Evolutionary conservation across 2,329 filamentous ascomycete species (phyloP), one percentile per base, ranked within the genome.

Genomic region (Cladosporium sp.): DNA sequence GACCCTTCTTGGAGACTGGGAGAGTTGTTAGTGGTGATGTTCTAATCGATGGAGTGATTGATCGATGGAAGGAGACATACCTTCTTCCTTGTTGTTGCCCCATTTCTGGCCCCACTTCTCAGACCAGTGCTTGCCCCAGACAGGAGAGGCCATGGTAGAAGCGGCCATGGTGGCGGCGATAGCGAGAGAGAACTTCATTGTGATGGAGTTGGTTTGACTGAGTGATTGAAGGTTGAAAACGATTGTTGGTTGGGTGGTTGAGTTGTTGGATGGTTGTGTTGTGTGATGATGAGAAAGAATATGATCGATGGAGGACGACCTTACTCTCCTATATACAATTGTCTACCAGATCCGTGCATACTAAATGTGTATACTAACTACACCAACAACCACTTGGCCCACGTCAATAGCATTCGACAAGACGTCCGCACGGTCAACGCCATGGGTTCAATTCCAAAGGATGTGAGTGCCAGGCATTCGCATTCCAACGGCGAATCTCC

Each of bases 121-220:
- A 21, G 32, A 49, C 59, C 59, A 62, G 32, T 54, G 30, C 46
- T 62, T 39, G 23, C 59, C 48, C 18, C 34, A 54, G 59, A 54
- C 25, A 25, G 59, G 59, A 54, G 46, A 54, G 48, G 59, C 59
- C 59, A 62, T 62, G 59, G 59, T 36, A 49, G 59, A 26, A 8
- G 59, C 48, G 32, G 59, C 59, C 59, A 62, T 62, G 21, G 59
- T 54, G 46, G 59, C 59, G 21, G 59, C 59, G 59, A 62, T 18
- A 32, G 59, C 59, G 32, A 62, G 59, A 30, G 59, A 54, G 59
- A 62, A 62, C 59, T 62, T 62, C 59, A 62, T 62, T 5, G 8
- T 53, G 48, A 43, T 62, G 46, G 36, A 46, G 11, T 34, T 57
- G 54, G 21, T 57, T 30, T 58, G 36, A 2, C 46, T 46, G 56